Evolutionary conservation across 2,329 filamentous ascomycete species (phyloP).

Genomic region (Ceratocystis cacaofunesta): DNA sequence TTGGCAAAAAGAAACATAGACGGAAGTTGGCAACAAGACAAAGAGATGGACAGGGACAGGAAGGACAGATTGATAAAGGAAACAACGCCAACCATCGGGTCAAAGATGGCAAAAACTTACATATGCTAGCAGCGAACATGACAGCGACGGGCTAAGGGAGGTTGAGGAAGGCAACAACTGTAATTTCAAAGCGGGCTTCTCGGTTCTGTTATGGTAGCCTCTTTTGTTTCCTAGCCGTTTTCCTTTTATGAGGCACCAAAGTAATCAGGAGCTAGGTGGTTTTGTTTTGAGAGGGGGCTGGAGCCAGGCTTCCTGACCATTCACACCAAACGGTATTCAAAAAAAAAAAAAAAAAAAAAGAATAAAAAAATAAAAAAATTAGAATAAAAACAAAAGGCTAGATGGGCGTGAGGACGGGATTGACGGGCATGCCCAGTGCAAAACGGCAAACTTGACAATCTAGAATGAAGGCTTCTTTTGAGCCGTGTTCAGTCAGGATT

Average conservation of each 20-base stretch:
- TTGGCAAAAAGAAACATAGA: neutral
- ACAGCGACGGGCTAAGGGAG: neutral
- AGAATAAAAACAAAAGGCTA: neutral
- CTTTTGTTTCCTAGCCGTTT: neutral
- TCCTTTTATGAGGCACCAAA: neutral
- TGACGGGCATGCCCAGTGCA: neutral
- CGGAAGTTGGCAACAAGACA: neutral
- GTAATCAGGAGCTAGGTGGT: neutral
- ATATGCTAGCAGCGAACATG: constrained; percentile 5
- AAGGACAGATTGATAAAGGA: neutral
- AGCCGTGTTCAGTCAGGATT: neutral
- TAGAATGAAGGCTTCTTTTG: neutral
- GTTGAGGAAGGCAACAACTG: neutral
- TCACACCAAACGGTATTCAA: neutral
- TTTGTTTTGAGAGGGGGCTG: neutral
- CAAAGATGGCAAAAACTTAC: neutral
- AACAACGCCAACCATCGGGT: neutral
- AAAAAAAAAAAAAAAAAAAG: neutral
- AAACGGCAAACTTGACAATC: neutral
- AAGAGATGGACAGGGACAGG: no score
- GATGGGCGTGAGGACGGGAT: neutral
- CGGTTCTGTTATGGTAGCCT: neutral
- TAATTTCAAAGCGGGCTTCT: neutral
- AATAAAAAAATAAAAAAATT: neutral
- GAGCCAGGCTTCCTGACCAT: neutral